phyloP scores from a whole-genome alignment of 179 eudicot genomes.

The Beta lomatogona region DNA sequence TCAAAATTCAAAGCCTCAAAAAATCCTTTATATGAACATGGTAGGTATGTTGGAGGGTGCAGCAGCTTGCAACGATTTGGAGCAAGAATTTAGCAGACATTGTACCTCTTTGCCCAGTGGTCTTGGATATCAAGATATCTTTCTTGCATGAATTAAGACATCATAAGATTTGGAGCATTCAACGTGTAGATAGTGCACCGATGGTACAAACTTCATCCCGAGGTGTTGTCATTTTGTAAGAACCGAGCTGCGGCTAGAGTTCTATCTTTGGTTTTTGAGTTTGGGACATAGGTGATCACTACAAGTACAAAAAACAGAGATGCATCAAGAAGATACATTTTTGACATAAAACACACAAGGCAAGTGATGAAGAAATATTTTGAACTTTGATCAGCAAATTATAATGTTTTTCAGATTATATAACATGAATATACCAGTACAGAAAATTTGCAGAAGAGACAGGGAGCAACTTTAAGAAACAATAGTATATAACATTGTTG shows the following conservation, averaged over 20 bases:
- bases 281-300: not conserved
- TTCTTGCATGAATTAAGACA: not conserved
- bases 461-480: too few species aligned
- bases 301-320: not conserved
- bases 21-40: not conserved
- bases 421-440: not conserved
- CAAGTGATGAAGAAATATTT: not conserved
- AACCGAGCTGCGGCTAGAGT: not conserved
- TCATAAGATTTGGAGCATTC: not conserved
- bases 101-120: not conserved
- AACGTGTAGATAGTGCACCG: not conserved
- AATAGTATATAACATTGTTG: too few species aligned
- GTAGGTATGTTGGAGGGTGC: not conserved
- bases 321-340: not conserved
- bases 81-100: not conserved
- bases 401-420: not conserved
- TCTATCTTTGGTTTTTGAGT: not conserved
- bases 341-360: not conserved
- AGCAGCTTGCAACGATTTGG: slow-evolving; percentile 1
- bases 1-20: not conserved
- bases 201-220: not conserved
- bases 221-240: not conserved
- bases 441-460: too few species aligned
- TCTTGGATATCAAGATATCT: not conserved
- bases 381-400: not conserved